Percentiles rank a stretch among this genome's conserved stretches.
Conservation (phyloP, 345 rosid species). For the Euphorbia lathyris region DNA sequence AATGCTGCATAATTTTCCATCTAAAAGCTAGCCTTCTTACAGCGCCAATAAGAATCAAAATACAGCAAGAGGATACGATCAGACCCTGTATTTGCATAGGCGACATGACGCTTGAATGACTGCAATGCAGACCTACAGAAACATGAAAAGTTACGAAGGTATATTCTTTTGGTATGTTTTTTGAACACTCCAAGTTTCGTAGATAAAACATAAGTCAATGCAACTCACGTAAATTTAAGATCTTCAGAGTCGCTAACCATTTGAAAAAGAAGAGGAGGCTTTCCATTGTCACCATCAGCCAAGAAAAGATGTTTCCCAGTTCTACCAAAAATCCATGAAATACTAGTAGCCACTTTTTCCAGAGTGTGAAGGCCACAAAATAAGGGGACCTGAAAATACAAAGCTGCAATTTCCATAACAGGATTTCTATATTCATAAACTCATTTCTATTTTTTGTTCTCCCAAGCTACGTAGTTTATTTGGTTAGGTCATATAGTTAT, state of each 20-base stretch:
- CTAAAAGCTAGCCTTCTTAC: neutral
- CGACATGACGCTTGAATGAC: conserved; percentile 70
- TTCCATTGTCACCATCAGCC: conserved; percentile 53
- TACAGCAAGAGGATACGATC: conserved; percentile 64
- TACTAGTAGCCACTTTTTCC: conserved; percentile 56
- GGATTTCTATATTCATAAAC: neutral
- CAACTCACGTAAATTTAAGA: conserved; percentile 79
- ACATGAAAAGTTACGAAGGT: conserved; percentile 15
- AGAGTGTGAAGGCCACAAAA: conserved; percentile 58
- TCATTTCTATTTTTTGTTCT: no score
- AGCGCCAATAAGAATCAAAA: neutral
- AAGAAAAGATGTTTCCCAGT: conserved; percentile 82
- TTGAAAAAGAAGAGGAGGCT: conserved; percentile 72
- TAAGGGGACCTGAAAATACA: conserved; percentile 55
- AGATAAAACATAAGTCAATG: conserved; percentile 10
- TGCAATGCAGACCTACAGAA: conserved; percentile 74
- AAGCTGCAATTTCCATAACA: neutral
- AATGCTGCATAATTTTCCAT: neutral
- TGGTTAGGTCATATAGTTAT: no score
- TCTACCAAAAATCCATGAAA: conserved; percentile 69
- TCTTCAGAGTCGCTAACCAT: conserved; percentile 65
- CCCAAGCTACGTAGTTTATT: no score
- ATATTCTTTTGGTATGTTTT: conserved; percentile 8
- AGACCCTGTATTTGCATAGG: conserved; percentile 69
- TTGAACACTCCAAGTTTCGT: conserved; percentile 5